Base-by-base conservation (phyloP, 2,329 filamentous ascomycete species). In the Mycosphaerella sp. region DNA sequence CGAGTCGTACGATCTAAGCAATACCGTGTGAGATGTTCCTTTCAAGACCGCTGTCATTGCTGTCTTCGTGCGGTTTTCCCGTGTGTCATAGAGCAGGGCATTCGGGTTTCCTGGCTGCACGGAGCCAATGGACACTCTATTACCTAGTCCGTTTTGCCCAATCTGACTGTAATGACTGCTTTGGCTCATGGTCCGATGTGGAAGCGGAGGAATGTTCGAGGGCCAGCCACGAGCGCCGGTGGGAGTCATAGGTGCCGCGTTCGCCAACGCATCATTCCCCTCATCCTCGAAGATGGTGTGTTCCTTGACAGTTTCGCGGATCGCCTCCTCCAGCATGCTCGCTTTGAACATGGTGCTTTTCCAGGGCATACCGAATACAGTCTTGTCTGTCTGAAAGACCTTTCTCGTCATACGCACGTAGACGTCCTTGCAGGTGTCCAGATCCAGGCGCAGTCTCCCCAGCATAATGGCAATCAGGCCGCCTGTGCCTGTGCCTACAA, bases 321-420 rank as follows among this genome's bases (percentile, higher is more conserved):
- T 62, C 2, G 90, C 91, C 61, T 96, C 89, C 69, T 98, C 91
- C 41, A 98, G 76, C 69, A 89, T 91, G 36, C 89, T 95, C 9
- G 93, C 93, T 72, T 98, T 98, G 80, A 97, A 98, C 25, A 98
- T 73, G 0, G 93, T 98, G 4, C 87, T 89, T 32, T 89, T 85
- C 67, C 94, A 96, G 0, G 93, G 93, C 53, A 98, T 95, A 9
- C 93, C 93, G 30, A 87, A 89, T 61, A 98, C 87, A 4, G 91
- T 97, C 75, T 98, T 98, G 74, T 98, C 93, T 4, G 93, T 97
- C 73, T 97, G 87, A 64, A 98, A 98, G 1, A 98, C 93, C 68
- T 86, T 85, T 63, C 86, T 84, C 28, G 93, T 98, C 79, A 98
- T 85, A 62, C 88, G 87, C 62, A 95, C 89, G 65, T 97, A 98